Conservation (phyloP, 179 eudicot genomes). For the Silene coronaria region DNA sequence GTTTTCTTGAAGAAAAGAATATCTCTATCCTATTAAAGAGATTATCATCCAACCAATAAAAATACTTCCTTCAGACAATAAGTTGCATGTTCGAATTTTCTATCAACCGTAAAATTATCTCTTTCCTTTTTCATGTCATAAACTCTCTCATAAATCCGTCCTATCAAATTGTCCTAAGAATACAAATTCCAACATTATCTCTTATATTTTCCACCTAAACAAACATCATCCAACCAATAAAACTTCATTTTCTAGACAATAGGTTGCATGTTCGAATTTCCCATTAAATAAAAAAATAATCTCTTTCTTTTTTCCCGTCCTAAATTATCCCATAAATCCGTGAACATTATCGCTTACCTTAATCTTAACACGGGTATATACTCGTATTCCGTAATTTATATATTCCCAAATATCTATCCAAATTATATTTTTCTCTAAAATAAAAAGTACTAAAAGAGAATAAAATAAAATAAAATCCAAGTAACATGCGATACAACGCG, state of each 20-base stretch:
- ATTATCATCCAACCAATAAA: background rate
- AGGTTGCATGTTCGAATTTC: background rate
- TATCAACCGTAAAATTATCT: background rate
- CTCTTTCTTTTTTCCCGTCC: background rate
- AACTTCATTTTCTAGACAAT: background rate
- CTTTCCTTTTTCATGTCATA: background rate
- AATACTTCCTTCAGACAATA: background rate
- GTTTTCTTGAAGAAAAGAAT: conserved; percentile 7
- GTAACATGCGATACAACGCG: conserved; percentile 20
- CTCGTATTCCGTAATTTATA: no score
- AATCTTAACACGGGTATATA: no score
- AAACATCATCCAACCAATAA: background rate
- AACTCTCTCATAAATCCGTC: background rate
- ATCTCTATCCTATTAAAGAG: background rate
- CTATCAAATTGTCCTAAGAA: background rate
- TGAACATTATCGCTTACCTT: background rate
- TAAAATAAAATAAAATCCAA: background rate
- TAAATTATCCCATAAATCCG: background rate
- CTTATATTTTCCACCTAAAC: no score
- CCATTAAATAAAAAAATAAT: background rate
- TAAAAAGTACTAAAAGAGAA: no score
- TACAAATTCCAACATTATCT: no score
- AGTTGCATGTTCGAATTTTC: background rate
- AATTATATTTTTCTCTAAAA: no score
- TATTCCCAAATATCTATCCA: background rate